Conservation (phyloP, 805 yeast species). For the Candida morakotiae region DNA sequence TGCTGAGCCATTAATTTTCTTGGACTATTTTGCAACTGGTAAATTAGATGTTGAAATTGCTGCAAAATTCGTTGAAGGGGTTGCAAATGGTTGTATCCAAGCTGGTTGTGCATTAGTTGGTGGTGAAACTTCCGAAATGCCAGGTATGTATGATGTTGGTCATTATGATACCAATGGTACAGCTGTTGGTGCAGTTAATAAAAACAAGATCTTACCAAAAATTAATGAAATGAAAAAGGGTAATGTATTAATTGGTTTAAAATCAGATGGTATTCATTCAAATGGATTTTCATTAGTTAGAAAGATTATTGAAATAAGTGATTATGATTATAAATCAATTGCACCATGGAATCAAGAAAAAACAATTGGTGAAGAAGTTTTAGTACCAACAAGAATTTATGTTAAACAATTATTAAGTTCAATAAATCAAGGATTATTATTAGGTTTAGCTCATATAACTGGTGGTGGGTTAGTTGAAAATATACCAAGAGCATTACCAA, state of each 20-base stretch:
- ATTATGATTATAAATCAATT: conserved; percentile 61
- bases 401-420: conserved; percentile 85
- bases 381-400: conserved; percentile 90
- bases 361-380: conserved; percentile 80
- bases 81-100: conserved; percentile 90
- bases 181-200: conserved; percentile 93
- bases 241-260: conserved; percentile 79
- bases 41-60: conserved; percentile 81
- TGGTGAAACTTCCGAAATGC: conserved; percentile 99
- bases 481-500: conserved; percentile 91
- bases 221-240: conserved; percentile 67
- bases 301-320: conserved; percentile 77
- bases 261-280: conserved; percentile 92
- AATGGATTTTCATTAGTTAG: conserved; percentile 95
- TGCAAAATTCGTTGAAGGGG: conserved; percentile 87
- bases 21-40: conserved; percentile 96
- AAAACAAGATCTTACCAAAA: conserved; percentile 70
- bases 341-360: conserved; percentile 82
- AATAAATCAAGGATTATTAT: conserved; percentile 58
- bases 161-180: conserved; percentile 99
- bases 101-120: conserved; percentile 98
- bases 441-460: conserved; percentile 95
- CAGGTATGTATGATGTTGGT: conserved; percentile 93
- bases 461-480: conserved; percentile 98
- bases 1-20: conserved; percentile 93